Evolutionary conservation across 768 basidiomycete species (phyloP).

Genomic region (Hemileccinum impolitum): DNA sequence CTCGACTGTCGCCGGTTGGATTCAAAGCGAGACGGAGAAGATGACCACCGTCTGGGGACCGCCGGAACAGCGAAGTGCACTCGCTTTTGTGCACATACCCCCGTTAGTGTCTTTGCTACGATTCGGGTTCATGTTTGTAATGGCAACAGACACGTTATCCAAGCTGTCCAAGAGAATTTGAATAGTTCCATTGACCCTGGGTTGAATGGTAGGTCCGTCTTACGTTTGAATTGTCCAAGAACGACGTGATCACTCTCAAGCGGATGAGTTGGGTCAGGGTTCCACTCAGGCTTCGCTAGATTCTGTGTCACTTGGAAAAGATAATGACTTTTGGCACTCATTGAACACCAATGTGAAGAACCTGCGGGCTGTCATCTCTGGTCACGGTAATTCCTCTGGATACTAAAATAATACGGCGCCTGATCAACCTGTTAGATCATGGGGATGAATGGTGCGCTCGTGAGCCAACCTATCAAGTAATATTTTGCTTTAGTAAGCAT

Average conservation of each 20-base stretch:
- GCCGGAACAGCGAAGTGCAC: conserved; percentile 45
- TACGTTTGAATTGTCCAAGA: background rate
- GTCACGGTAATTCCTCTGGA: conserved; percentile 51
- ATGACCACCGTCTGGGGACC: conserved; percentile 65
- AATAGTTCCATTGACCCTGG: conserved; percentile 42
- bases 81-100: conserved; percentile 76
- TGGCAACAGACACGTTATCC: conserved; percentile 23
- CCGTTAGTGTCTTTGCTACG: conserved; percentile 45
- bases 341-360: conserved; percentile 59
- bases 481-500: conserved; percentile 77
- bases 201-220: conserved; percentile 35
- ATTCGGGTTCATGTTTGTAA: background rate
- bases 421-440: conserved; percentile 46
- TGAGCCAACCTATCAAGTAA: conserved; percentile 55
- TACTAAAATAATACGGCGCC: background rate
- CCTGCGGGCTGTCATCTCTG: conserved; percentile 63
- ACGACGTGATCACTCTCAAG: conserved; percentile 32
- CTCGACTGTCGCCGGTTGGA: conserved; percentile 58
- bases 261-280: conserved; percentile 49
- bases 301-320: conserved; percentile 39
- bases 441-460: conserved; percentile 79
- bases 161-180: conserved; percentile 31
- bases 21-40: conserved; percentile 43
- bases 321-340: conserved; percentile 60
- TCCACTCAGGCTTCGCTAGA: conserved; percentile 57